Evolutionary conservation across 1,139 yeast species (phyloP), one percentile per base, ranked within the genome.

Genomic region (Lodderomyces parapsilosis): DNA sequence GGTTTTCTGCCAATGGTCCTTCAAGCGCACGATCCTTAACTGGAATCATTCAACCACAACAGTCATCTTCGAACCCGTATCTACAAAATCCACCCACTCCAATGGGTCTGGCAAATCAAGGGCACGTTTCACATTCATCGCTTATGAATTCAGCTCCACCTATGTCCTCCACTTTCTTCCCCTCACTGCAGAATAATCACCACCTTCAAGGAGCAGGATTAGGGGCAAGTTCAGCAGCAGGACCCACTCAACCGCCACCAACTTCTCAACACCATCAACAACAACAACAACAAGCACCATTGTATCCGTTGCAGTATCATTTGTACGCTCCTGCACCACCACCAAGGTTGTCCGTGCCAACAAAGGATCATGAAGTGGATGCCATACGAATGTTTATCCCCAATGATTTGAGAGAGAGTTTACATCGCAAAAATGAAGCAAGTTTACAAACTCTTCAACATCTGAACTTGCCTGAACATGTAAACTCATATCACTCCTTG

Each of bases 301-400:
- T 84, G 28, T 39, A 72, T 53, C 93, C 96, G 1, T 68, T 89
- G 40, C 93, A 90, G 56, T 87, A 88, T 58, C 96, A 91, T 62
- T 65, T 90, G 39, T 91, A 91, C 62, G 95, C 97, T 0, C 97
- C 98, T 1, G 78, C 80, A 15, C 88, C 96, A 3, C 94, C 95
- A 4, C 91, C 91, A 22, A 80, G 86, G 50, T 63, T 81, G 46
- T 70, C 76, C 15, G 63, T 78, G 8, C 82, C 83, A 4, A 65
- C 85, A 48, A 76, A 78, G 36, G 79, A 86, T 1, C 81, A 89
- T 59, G 91, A 89, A 62, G 76, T 89, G 39, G 80, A 79, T 34
- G 79, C 84, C 4, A 79, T 78, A 46, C 78, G 76, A 48, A 73
- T 91, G 60, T 91, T 90, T 59, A 78, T 91, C 14, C 80, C 90